Conservation (phyloP, 768 basidiomycete genomes). For the Lentinula sp. region DNA sequence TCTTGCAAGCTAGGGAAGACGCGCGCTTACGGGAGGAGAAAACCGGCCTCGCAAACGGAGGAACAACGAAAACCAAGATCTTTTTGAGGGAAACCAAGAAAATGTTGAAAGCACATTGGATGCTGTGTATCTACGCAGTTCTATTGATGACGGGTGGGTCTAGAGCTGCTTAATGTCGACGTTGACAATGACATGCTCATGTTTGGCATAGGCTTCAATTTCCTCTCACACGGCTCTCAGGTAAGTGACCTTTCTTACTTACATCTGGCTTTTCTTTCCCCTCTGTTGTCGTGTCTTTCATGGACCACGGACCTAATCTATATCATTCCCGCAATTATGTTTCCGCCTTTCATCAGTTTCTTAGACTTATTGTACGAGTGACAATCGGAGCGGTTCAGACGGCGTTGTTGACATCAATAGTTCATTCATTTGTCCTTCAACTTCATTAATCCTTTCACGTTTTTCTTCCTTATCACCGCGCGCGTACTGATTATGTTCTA, state of each 20-base stretch:
- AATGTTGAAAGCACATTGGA: conserved; percentile 83
- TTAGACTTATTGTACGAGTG: too few species aligned
- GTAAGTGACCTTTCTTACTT: conserved; percentile 15
- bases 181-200: neutral
- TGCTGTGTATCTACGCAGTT: conserved; percentile 77
- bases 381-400: too few species aligned
- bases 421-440: neutral
- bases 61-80: conserved; percentile 48
- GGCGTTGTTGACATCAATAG: too few species aligned
- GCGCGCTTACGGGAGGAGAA: conserved; percentile 55
- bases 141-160: conserved; percentile 65
- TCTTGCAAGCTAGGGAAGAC: conserved; percentile 56
- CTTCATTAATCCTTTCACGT: neutral
- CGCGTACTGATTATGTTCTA: neutral
- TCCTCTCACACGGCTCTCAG: conserved; percentile 70
- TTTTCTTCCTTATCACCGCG: neutral
- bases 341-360: too few species aligned
- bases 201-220: conserved; percentile 54
- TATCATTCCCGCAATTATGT: too few species aligned
- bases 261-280: neutral
- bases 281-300: neutral
- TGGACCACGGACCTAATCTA: too few species aligned
- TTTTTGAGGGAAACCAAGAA: conserved; percentile 66
- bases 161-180: neutral
- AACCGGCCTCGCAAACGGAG: conserved; percentile 26